Conservation (phyloP, 2,329 filamentous ascomycete species). For the Botrytis sinoallii region DNA sequence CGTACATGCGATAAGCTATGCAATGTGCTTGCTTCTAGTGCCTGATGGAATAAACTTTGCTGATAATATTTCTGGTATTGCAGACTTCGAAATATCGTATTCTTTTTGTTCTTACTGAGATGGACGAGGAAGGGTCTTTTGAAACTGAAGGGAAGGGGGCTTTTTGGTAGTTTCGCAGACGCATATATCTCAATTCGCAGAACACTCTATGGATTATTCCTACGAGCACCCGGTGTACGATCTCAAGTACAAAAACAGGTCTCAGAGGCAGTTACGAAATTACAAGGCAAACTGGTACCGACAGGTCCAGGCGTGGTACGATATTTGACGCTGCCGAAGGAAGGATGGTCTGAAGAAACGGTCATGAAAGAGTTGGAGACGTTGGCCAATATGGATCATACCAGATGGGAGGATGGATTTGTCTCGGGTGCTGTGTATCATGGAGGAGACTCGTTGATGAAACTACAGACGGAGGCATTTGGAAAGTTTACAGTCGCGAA, state of each 20-base stretch:
- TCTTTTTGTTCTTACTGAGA: conserved; percentile 82
- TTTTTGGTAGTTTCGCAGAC: conserved; percentile 74
- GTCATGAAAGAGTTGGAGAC: conserved; percentile 76
- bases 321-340: conserved; percentile 73
- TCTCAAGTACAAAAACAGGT: conserved; percentile 83
- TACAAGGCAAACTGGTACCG: conserved; percentile 81
- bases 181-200: conserved; percentile 70
- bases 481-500: conserved; percentile 93
- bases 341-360: conserved; percentile 77
- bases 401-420: conserved; percentile 91
- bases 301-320: conserved; percentile 66
- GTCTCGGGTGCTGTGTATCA: conserved; percentile 97
- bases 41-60: background rate
- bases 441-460: conserved; percentile 76
- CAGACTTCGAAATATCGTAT: conserved; percentile 82
- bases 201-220: conserved; percentile 78
- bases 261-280: conserved; percentile 70
- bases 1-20: conserved; percentile 9
- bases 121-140: conserved; percentile 77
- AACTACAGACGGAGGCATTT: conserved; percentile 89
- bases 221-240: conserved; percentile 82
- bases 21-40: conserved; percentile 9
- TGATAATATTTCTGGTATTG: background rate
- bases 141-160: conserved; percentile 83
- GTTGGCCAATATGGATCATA: conserved; percentile 85